These are phyloP conservation scores for Epipyxis sp. DNA, from an alignment of 108 stramenopile genomes.

Conservation along the genomic window DNA sequence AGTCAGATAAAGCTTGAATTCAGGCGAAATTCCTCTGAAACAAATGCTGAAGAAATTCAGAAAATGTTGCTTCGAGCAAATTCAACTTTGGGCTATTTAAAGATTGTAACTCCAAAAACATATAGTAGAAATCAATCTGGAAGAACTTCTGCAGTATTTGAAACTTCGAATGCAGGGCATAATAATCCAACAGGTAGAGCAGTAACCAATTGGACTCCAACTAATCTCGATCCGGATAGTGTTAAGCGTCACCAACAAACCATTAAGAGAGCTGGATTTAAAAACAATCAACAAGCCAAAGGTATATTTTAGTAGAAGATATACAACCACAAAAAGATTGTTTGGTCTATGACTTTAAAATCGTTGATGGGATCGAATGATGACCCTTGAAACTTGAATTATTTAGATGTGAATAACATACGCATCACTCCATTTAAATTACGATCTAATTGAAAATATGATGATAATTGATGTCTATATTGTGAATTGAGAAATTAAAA, in stretches of 20 bases:
- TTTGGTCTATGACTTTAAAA: too few relatives aligned
- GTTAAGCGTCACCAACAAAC: neutral
- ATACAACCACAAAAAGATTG: too few relatives aligned
- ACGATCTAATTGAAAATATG: too few relatives aligned
- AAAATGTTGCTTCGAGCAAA: neutral
- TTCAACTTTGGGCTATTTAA: neutral
- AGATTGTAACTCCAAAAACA: neutral
- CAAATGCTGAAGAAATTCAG: neutral
- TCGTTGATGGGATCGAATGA: too few relatives aligned
- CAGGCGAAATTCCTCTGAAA: neutral
- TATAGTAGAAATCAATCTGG: neutral
- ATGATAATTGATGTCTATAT: too few relatives aligned
- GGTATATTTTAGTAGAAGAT: neutral
- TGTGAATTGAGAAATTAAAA: too few relatives aligned
- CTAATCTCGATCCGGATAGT: neutral
- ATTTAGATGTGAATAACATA: too few relatives aligned
- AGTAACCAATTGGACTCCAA: neutral
- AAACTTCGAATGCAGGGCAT: too few relatives aligned
- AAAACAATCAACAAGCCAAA: neutral
- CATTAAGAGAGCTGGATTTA: neutral
- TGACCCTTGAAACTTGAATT: too few relatives aligned
- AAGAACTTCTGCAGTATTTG: neutral
- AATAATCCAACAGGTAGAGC: neutral
- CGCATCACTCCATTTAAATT: too few relatives aligned
- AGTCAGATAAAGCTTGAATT: too few relatives aligned